A percentile compares a stretch with the other conserved stretches of the same genome.
phyloP scores from a whole-genome alignment of 768 basidiomycete genomes.

The Glaciozyma martinii region DNA sequence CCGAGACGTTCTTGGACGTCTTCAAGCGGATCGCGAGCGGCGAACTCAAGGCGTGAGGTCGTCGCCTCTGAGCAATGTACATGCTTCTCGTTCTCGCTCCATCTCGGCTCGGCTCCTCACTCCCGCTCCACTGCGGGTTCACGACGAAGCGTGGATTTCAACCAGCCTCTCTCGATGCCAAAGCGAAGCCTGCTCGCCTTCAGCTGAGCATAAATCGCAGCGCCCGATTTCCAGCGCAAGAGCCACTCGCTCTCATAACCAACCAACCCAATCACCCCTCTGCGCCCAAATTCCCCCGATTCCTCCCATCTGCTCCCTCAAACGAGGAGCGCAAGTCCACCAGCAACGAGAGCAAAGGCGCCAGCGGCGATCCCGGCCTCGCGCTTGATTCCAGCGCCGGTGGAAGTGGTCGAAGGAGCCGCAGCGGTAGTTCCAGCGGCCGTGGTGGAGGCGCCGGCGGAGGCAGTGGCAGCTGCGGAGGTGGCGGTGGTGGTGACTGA shows the following conservation, averaged over 20 bases:
- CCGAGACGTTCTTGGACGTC: conserved; percentile 29
- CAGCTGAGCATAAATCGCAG: too few relatives aligned
- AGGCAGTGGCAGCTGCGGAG: neutral
- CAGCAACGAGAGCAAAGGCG: neutral
- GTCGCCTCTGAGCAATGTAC: neutral
- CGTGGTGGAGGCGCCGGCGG: neutral
- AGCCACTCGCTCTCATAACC: too few relatives aligned
- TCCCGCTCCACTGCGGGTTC: too few relatives aligned
- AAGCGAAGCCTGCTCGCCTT: too few relatives aligned
- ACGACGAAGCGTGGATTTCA: too few relatives aligned
- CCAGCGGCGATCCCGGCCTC: neutral
- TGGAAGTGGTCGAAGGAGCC: neutral
- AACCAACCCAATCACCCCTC: neutral
- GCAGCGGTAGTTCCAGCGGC: neutral
- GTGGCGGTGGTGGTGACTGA: neutral
- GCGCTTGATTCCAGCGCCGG: neutral
- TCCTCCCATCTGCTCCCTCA: neutral
- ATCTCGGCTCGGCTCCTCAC: neutral
- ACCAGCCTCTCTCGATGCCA: too few relatives aligned
- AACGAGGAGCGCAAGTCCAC: neutral
- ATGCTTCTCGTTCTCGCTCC: neutral
- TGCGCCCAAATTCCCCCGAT: neutral
- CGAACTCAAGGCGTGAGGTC: conserved; percentile 12
- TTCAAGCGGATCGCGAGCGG: conserved; percentile 32
- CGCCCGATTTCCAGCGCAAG: too few relatives aligned